Conservation (phyloP, 805 yeast species). For the Metschnikowia borealis region DNA sequence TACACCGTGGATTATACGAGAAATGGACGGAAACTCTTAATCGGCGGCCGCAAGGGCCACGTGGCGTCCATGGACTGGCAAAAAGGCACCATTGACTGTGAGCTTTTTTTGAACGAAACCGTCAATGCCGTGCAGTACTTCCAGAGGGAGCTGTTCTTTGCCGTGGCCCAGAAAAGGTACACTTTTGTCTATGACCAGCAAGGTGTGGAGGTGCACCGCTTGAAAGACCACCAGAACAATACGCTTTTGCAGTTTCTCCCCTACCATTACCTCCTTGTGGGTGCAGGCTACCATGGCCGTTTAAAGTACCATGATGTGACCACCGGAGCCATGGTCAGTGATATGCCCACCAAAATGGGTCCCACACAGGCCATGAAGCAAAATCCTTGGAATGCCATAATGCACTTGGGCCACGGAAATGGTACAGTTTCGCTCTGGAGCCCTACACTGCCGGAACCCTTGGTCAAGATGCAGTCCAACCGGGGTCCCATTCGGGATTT, state of each 20-base stretch:
- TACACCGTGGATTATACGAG: constrained; percentile 76
- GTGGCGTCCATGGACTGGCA: constrained; percentile 96
- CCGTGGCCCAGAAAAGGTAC: constrained; percentile 95
- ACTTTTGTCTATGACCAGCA: constrained; percentile 87
- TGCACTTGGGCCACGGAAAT: constrained; percentile 89
- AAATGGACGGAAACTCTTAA: constrained; percentile 79
- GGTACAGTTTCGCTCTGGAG: constrained; percentile 95
- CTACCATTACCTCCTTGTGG: constrained; percentile 80
- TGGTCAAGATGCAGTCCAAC: constrained; percentile 75
- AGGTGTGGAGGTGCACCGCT: constrained; percentile 88
- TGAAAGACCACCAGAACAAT: constrained; percentile 85
- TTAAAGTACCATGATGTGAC: constrained; percentile 93
- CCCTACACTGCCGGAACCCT: constrained; percentile 79
- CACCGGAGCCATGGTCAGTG: constrained; percentile 83
- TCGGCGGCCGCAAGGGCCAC: constrained; percentile 92
- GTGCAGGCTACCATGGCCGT: constrained; percentile 87
- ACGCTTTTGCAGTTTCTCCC: constrained; percentile 84
- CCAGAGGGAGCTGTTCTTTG: constrained; percentile 90
- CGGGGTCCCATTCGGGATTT: constrained; percentile 85
- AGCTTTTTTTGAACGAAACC: constrained; percentile 81
- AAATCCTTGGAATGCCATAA: constrained; percentile 93
- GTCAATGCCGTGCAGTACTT: constrained; percentile 85
- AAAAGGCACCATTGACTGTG: constrained; percentile 75
- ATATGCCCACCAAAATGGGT: constrained; percentile 81
- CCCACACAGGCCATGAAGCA: constrained; percentile 86